phyloP scores from a whole-genome alignment of 169 alveolate genomes.

The Condylostoma magnum region DNA sequence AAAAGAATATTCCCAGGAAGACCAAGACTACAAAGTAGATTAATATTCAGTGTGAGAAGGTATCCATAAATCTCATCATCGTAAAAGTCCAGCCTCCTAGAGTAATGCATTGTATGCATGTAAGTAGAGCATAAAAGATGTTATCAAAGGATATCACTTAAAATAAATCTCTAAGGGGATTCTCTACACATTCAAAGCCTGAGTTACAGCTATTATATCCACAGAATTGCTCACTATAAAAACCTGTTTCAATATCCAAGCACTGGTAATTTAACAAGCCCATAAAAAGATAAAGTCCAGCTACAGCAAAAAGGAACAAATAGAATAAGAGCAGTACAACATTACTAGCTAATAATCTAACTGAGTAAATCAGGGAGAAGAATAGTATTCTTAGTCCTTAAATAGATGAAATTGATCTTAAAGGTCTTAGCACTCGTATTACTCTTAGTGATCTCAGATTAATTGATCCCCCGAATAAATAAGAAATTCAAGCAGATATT shows the following conservation, averaged over 20 bases:
- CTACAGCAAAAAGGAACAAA: constrained; percentile 29
- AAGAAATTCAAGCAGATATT: constrained; percentile 56
- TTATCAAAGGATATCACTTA: constrained; percentile 22
- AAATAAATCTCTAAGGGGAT: not conserved
- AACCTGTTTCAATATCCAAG: constrained; percentile 10
- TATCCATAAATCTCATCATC: constrained; percentile 14
- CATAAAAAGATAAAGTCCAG: constrained; percentile 15
- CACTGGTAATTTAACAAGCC: constrained; percentile 4
- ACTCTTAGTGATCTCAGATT: constrained; percentile 54
- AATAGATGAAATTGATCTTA: constrained; percentile 74
- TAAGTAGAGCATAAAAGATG: constrained; percentile 6
- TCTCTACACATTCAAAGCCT: not conserved
- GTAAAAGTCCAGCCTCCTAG: constrained; percentile 35
- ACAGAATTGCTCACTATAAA: not conserved
- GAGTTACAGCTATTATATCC: not conserved
- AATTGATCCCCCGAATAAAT: not conserved
- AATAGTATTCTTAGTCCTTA: constrained; percentile 50
- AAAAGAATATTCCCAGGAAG: constrained; percentile 38
- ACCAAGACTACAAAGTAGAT: constrained; percentile 33
- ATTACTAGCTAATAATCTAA: not conserved
- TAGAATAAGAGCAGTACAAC: constrained; percentile 20
- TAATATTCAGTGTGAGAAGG: not conserved
- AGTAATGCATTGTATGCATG: constrained; percentile 30
- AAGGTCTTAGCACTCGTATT: constrained; percentile 81
- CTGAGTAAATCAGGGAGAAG: constrained; percentile 23